A percentile compares a stretch with the other conserved stretches of the same genome.
phyloP scores from a whole-genome alignment of 2,329 filamentous ascomycete genomes.

The Furcasterigmium furcatum region DNA sequence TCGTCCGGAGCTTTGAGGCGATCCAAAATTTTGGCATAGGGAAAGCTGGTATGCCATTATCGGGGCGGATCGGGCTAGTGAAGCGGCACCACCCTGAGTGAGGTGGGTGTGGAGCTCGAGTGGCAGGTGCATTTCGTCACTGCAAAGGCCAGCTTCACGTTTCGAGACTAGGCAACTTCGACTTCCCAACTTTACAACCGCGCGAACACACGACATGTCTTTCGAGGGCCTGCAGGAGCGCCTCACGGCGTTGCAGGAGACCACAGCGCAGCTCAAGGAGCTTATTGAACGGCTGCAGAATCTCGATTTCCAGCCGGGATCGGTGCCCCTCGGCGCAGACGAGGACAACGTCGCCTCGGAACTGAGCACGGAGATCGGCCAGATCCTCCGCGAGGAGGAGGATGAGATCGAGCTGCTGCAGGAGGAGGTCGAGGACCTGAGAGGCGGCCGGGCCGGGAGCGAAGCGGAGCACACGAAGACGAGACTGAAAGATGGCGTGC shows the following conservation, averaged over 20 bases:
- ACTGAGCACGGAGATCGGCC: conserved; percentile 76
- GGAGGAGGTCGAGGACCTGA: conserved; percentile 74
- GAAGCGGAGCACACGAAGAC: conserved; percentile 60
- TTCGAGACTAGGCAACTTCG: conserved; percentile 5
- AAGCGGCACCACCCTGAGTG: too few relatives aligned
- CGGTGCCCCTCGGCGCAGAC: conserved; percentile 45
- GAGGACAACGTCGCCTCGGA: conserved; percentile 61
- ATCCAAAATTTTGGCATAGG: conserved; percentile 13
- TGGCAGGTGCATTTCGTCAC: conserved; percentile 14
- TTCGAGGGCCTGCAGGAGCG: conserved; percentile 61
- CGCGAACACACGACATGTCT: conserved; percentile 36
- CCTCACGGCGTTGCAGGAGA: conserved; percentile 58
- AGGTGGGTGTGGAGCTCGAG: not conserved
- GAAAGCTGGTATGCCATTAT: conserved; percentile 4
- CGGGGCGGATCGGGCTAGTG: not conserved
- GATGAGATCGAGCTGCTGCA: conserved; percentile 79
- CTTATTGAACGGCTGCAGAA: conserved; percentile 58
- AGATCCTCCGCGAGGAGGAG: conserved; percentile 72
- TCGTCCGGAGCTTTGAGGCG: conserved; percentile 1
- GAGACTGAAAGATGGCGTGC: conserved; percentile 63
- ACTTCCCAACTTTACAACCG: not conserved
- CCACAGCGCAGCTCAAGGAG: conserved; percentile 51
- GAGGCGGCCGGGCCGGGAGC: conserved; percentile 45
- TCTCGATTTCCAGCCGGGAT: conserved; percentile 57
- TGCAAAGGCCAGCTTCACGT: conserved; percentile 15